Conservation (phyloP, 2,329 filamentous ascomycete species). For the Fusarium buxicola region DNA sequence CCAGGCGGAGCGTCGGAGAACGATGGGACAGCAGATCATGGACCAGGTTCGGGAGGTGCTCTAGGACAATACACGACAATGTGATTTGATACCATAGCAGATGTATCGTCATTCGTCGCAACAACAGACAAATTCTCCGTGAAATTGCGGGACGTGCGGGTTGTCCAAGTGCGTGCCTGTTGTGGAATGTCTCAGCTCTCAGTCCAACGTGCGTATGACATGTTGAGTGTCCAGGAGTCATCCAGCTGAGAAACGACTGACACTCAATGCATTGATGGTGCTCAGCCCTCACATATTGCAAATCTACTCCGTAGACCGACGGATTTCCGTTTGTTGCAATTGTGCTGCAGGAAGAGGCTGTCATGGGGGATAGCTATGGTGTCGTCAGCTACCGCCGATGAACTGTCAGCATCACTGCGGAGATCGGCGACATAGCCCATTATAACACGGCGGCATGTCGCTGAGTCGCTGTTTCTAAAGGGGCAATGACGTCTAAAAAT, state of each 20-base stretch:
- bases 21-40: conserved; percentile 70
- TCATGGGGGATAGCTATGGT: conserved; percentile 14
- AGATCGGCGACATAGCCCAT: conserved; percentile 32
- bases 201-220: conserved; percentile 4
- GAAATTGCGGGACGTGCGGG: conserved; percentile 12
- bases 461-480: conserved; percentile 1
- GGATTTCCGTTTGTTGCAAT: not conserved
- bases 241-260: conserved; percentile 6
- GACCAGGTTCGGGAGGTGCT: conserved; percentile 65
- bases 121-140: conserved; percentile 7
- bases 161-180: conserved; percentile 20
- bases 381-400: conserved; percentile 27
- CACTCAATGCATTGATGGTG: too few relatives aligned
- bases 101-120: not conserved
- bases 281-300: not conserved
- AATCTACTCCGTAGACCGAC: conserved; percentile 5
- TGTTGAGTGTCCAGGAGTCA: not conserved
- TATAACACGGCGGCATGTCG: conserved; percentile 3
- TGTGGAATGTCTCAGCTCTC: conserved; percentile 19
- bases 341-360: conserved; percentile 14
- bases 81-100: conserved; percentile 7
- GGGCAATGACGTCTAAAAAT: conserved; percentile 18
- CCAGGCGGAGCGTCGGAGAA: conserved; percentile 65
- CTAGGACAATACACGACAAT: conserved; percentile 40
- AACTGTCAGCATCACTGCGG: conserved; percentile 33